phyloP scores from a whole-genome alignment of 1,284 basidiomycete species.

The Thelephora terrestris region DNA sequence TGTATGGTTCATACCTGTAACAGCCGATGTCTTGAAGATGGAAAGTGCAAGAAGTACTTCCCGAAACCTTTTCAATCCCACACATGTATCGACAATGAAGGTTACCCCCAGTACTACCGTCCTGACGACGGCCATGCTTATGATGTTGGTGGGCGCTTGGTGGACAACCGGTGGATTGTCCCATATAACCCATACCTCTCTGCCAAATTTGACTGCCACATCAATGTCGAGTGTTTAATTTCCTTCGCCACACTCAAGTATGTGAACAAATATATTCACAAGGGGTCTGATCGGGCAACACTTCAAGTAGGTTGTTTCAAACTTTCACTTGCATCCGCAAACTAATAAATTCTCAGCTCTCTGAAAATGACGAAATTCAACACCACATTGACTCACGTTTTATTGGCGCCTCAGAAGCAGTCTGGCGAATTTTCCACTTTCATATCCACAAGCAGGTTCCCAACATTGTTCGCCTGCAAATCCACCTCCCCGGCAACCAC shows the following conservation, averaged over 20 bases:
- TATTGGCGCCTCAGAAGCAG: constrained; percentile 25
- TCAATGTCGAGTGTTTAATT: constrained; percentile 32
- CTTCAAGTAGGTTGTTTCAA: constrained; percentile 24
- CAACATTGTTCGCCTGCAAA: constrained; percentile 26
- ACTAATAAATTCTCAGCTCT: too few relatives aligned
- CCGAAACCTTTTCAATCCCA: constrained; percentile 26
- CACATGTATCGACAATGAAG: constrained; percentile 27
- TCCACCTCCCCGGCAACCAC: constrained; percentile 29
- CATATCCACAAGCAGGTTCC: constrained; percentile 25
- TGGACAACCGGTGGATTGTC: constrained; percentile 28
- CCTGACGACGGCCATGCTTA: constrained; percentile 24
- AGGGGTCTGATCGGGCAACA: constrained; percentile 30
- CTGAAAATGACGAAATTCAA: constrained; percentile 24
- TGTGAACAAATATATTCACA: constrained; percentile 37
- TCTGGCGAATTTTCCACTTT: constrained; percentile 26
- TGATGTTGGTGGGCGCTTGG: constrained; percentile 11
- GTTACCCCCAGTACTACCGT: constrained; percentile 27
- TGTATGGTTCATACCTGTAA: constrained; percentile 40
- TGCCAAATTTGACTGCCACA: constrained; percentile 31
- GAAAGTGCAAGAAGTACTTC: constrained; percentile 30
- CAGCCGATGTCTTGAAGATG: constrained; percentile 28
- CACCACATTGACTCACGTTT: constrained; percentile 27
- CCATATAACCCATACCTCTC: constrained; percentile 26
- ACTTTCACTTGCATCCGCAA: too few relatives aligned
- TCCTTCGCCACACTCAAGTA: constrained; percentile 30